phyloP scores from a whole-genome alignment of 2,329 filamentous ascomycete species.

The Trichophyton rubrum region DNA sequence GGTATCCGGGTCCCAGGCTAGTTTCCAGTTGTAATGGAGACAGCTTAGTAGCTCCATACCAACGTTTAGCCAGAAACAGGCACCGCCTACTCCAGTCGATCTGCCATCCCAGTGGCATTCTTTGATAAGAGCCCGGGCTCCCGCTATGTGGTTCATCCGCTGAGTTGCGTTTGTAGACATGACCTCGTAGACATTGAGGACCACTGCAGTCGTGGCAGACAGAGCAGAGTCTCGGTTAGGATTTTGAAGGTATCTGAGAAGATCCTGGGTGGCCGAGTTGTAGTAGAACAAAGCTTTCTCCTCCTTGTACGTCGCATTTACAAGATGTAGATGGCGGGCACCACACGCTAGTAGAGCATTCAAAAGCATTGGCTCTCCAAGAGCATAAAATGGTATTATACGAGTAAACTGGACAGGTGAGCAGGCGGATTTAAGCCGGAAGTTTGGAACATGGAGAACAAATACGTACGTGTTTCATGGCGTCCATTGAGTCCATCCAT shows the following conservation, averaged over 20 bases:
- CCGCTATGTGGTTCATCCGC: constrained; percentile 81
- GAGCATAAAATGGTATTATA: constrained; percentile 67
- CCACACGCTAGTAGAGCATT: constrained; percentile 85
- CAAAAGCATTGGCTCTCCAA: constrained; percentile 74
- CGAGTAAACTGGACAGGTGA: constrained; percentile 51
- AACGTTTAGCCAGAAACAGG: constrained; percentile 91
- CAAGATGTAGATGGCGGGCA: constrained; percentile 63
- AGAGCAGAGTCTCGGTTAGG: constrained; percentile 72
- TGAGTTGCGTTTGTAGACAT: constrained; percentile 71
- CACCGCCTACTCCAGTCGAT: constrained; percentile 64
- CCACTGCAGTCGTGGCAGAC: constrained; percentile 75
- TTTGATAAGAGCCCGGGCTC: constrained; percentile 71
- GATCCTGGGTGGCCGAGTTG: constrained; percentile 66
- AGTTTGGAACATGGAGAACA: background rate
- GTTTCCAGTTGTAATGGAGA: constrained; percentile 72
- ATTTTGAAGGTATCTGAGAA: constrained; percentile 67
- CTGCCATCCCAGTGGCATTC: constrained; percentile 81
- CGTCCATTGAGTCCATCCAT: constrained; percentile 91
- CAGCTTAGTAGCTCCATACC: constrained; percentile 84
- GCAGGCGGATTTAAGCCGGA: background rate
- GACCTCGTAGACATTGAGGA: constrained; percentile 84
- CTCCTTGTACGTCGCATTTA: constrained; percentile 57
- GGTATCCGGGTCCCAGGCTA: constrained; percentile 78
- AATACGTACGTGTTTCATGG: constrained; percentile 54
- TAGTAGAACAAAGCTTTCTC: constrained; percentile 75